A percentile compares a stretch with the other conserved stretches of the same genome.
These are phyloP conservation scores for Huntiella abstrusa DNA, from an alignment of 2,329 filamentous ascomycete species.

Conservation along the genomic window DNA sequence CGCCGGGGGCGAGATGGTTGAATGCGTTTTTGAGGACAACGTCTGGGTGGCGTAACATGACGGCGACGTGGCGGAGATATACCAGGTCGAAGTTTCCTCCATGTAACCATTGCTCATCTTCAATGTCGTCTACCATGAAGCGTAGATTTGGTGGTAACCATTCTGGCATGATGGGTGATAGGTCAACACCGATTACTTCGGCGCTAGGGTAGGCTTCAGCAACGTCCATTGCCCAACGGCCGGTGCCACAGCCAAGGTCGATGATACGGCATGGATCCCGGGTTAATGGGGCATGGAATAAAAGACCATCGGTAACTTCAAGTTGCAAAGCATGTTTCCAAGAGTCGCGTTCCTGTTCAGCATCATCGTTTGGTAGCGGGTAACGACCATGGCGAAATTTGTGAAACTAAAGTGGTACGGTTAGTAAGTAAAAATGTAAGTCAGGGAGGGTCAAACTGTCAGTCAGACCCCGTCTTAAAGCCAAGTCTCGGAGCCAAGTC, in stretches of 20 bases:
- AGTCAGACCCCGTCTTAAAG: too few relatives aligned
- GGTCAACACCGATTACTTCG: conserved; percentile 23
- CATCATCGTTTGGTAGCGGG: conserved; percentile 27
- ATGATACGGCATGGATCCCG: conserved; percentile 24
- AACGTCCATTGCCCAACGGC: conserved; percentile 34
- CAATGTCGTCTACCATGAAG: conserved; percentile 44
- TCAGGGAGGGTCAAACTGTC: neutral
- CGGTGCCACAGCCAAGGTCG: conserved; percentile 31
- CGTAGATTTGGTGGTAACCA: conserved; percentile 39
- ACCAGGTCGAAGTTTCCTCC: conserved; percentile 35
- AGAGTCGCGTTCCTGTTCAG: conserved; percentile 27
- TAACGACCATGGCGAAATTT: conserved; percentile 25
- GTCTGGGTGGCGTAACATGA: conserved; percentile 30
- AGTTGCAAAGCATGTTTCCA: conserved; percentile 27
- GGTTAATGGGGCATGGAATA: conserved; percentile 23
- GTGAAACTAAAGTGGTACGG: conserved; percentile 19
- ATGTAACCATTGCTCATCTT: conserved; percentile 33
- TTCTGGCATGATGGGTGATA: conserved; percentile 27
- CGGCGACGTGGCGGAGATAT: conserved; percentile 30
- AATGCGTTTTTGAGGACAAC: conserved; percentile 25
- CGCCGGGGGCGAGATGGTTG: conserved; percentile 21
- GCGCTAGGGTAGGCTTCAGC: conserved; percentile 24
- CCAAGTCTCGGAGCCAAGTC: too few relatives aligned
- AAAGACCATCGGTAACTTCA: conserved; percentile 23
- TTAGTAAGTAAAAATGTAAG: neutral